Evolutionary conservation across 2,329 filamentous ascomycete genomes (phyloP), one percentile per base, ranked within the genome.

Genomic region (Talaromyces sp.): DNA sequence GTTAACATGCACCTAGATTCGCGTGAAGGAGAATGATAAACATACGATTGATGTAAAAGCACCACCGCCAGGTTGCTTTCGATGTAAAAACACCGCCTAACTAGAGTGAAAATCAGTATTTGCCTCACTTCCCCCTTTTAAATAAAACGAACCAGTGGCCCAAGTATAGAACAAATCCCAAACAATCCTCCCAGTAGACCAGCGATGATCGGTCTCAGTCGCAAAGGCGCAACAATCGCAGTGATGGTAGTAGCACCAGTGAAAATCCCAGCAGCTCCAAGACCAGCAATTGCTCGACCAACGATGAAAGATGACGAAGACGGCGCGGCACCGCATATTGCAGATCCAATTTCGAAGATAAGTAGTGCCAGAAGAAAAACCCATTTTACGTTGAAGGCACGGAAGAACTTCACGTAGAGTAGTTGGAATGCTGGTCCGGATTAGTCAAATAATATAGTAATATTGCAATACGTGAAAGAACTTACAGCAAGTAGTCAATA

Each of bases 301-400:
- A 75, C 63, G 52, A 76, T 75, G 41, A 75, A 66, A 11, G 69
- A 71, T 2, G 62, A 48, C 1, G 71, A 74, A 11, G 64, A 71
- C 19, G 73, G 73, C 1, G 74, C 73, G 16, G 68, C 71, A 60
- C 73, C 74, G 67, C 80, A 82, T 19, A 82, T 70, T 27, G 78
- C 71, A 52, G 78, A 80, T 16, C 81, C 80, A 37, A 80, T 67
- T 62, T 82, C 80, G 59, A 82, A 82, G 41, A 43, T 43, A 16
- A 43, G 19, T 4, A 43, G 41, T 7, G 41, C 14, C 2, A 43
- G n/a, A 7, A 43, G 16, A 16, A 43, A 43, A 7, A 43, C 41
- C 41, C 41, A 43, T 43, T 43, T 43, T 3, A 43, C 41, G 16
- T 43, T 43, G 41, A 43, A 43, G 16, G 41, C 41, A 16, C 41